These are phyloP conservation scores for Coemansia sp. DNA, from an alignment of 192 early-diverging fungal species.

Conservation along the genomic window DNA sequence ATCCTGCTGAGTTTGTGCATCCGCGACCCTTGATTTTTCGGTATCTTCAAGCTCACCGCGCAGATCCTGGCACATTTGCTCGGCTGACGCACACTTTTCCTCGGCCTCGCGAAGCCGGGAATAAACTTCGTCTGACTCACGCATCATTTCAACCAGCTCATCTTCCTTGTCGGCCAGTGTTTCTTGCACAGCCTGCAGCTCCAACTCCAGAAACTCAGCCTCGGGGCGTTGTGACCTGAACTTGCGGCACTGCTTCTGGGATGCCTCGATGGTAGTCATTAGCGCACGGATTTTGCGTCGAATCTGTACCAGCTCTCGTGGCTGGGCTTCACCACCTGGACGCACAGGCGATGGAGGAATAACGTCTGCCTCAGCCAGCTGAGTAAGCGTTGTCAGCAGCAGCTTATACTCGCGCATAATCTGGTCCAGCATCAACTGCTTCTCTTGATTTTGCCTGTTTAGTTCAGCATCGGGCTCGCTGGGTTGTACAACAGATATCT, in stretches of 20 bases:
- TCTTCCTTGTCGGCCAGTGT: slow-evolving; percentile 41
- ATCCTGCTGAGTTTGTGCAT: background rate
- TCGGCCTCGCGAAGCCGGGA: slow-evolving; percentile 13
- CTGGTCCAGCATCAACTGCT: slow-evolving; percentile 28
- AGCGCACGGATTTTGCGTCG: slow-evolving; percentile 44
- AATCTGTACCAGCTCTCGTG: slow-evolving; percentile 42
- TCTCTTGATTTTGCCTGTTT: slow-evolving; percentile 18
- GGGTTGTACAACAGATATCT: background rate
- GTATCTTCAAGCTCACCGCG: slow-evolving; percentile 10
- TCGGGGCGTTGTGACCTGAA: slow-evolving; percentile 51
- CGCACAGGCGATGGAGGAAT: slow-evolving; percentile 42
- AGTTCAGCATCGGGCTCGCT: slow-evolving; percentile 14
- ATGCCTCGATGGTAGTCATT: slow-evolving; percentile 37
- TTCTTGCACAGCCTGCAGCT: slow-evolving; percentile 37
- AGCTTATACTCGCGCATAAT: slow-evolving; percentile 39
- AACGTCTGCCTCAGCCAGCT: slow-evolving; percentile 33
- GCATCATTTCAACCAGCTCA: slow-evolving; percentile 27
- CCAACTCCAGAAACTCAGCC: slow-evolving; percentile 50
- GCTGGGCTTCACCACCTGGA: background rate
- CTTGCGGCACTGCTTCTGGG: slow-evolving; percentile 37
- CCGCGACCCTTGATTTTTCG: background rate
- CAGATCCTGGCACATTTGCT: slow-evolving; percentile 9
- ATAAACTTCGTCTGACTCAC: slow-evolving; percentile 32
- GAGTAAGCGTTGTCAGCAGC: slow-evolving; percentile 23
- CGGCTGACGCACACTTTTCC: background rate